phyloP scores from a whole-genome alignment of 139 green algal genomes.

The Tetradesmus obliquus region DNA sequence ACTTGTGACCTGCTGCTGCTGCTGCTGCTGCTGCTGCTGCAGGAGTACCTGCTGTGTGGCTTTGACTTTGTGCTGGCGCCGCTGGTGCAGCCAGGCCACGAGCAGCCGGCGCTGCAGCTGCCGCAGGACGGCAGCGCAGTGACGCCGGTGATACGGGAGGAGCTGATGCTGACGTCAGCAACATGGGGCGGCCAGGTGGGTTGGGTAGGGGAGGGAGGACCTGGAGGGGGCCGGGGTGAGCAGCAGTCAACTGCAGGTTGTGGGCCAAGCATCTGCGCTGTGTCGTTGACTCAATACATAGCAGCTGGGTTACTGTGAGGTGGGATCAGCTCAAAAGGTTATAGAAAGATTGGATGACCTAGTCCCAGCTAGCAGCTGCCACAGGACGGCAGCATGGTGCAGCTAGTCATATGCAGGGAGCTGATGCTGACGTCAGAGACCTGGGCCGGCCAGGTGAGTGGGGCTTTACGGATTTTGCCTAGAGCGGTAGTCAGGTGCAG shows the following conservation, averaged over 20 bases:
- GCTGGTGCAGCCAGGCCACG: slow-evolving; percentile 62
- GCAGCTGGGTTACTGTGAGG: too few relatives aligned
- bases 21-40: slow-evolving; percentile 5
- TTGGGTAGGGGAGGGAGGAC: neutral
- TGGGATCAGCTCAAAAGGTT: too few relatives aligned
- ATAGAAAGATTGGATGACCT: too few relatives aligned
- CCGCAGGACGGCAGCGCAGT: slow-evolving; percentile 23
- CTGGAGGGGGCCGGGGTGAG: neutral
- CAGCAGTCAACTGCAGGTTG: too few relatives aligned
- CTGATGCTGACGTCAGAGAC: neutral
- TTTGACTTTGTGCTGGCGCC: slow-evolving; percentile 95
- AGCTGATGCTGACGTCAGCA: slow-evolving; percentile 46
- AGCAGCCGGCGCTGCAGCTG: slow-evolving; percentile 42
- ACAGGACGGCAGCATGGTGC: too few relatives aligned
- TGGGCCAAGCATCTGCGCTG: too few relatives aligned
- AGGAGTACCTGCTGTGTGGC: slow-evolving; percentile 75
- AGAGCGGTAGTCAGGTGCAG: too few relatives aligned
- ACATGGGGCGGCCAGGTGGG: slow-evolving; percentile 77
- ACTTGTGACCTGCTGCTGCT: neutral
- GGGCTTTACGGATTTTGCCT: too few relatives aligned
- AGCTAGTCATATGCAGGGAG: neutral
- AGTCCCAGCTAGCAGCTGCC: too few relatives aligned
- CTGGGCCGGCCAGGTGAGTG: neutral
- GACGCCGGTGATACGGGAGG: neutral
- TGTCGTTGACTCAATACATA: too few relatives aligned